Evolutionary conservation across 1,284 basidiomycete species (phyloP).

Genomic region (Ganoderma meredithae): DNA sequence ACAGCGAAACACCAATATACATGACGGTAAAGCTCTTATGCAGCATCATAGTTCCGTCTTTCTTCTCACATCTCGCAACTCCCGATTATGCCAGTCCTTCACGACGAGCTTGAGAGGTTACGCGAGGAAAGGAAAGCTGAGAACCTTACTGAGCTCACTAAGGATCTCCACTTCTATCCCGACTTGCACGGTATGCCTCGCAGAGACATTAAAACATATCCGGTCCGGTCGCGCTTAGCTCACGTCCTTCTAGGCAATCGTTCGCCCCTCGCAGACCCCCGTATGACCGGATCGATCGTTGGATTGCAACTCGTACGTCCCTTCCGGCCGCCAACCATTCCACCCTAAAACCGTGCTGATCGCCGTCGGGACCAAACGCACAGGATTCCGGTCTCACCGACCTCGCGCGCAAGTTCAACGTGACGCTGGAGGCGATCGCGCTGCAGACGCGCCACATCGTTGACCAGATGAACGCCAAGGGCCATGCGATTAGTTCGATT

Average conservation of each 20-base stretch:
- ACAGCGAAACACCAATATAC: slow-evolving; percentile 62
- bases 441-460: slow-evolving; percentile 97
- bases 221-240: not conserved
- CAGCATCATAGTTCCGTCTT: not conserved
- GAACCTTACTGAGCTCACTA: slow-evolving; percentile 85
- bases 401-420: slow-evolving; percentile 90
- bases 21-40: slow-evolving; percentile 51
- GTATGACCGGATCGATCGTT: slow-evolving; percentile 91
- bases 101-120: slow-evolving; percentile 78
- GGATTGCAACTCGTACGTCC: slow-evolving; percentile 79
- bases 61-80: not conserved
- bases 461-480: slow-evolving; percentile 87
- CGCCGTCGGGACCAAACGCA: not conserved
- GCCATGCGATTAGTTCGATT: slow-evolving; percentile 86
- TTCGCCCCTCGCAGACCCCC: slow-evolving; percentile 93
- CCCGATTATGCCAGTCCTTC: slow-evolving; percentile 59
- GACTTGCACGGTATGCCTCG: slow-evolving; percentile 78
- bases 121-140: slow-evolving; percentile 61
- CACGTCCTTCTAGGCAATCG: slow-evolving; percentile 75
- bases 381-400: slow-evolving; percentile 82
- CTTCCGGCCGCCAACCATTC: not conserved
- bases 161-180: slow-evolving; percentile 93
- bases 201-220: slow-evolving; percentile 1
- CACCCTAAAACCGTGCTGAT: not conserved
- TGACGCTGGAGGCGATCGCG: slow-evolving; percentile 93